Base-by-base conservation (phyloP, 495 filamentous ascomycete genomes). In the Penicillium robsamsonii region DNA sequence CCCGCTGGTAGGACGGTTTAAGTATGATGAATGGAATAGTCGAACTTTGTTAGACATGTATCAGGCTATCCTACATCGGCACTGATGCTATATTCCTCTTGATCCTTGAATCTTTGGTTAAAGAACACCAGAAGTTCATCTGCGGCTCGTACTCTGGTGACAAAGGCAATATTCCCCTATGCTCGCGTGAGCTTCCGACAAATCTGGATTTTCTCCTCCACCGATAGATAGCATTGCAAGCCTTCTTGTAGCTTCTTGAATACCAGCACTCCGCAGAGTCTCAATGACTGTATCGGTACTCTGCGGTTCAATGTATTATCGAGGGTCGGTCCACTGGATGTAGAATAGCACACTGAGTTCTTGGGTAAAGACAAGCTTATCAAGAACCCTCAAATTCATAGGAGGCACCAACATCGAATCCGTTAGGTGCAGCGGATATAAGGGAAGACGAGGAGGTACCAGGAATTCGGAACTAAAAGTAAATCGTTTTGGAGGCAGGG, bases 61-160 rank as follows among this genome's bases (percentile, higher is more conserved):
- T 22, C 22, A 22, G 22, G 22, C 22, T 22, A 22, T 22, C 22
- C 22, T 22, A 22, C 22, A 22, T 22, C 2, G 22, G 2, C 22
- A 22, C 22, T 22, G 22, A 22, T 2, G 22, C 22, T 22, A 22
- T 22, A 2, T 22, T n/a, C n/a, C 22, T 22, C 22, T 22, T 22
- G n/a, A n/a, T n/a, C 2, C 22, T 22, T 22, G 22, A 22, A 22
- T 2, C 2, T 22, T 22, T 22, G 22, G 22, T 22, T 22, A 22
- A 22, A 22, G 22, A 22, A 47, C 22, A 2, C 22, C 2, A 22
- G 22, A 22, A 22, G 22, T 22, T 22, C 22, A 22, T 22, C 22
- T 22, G 1, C 22, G 1, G 22, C 2, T 22, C 22, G 22, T 62
- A 58, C 50, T 46, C 55, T 4, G 55, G 48, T 13, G 46, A 55